A percentile compares a stretch with the other conserved stretches of the same genome.
Conservation (phyloP, 179 eudicot genomes). For the Corrigiola litoralis region DNA sequence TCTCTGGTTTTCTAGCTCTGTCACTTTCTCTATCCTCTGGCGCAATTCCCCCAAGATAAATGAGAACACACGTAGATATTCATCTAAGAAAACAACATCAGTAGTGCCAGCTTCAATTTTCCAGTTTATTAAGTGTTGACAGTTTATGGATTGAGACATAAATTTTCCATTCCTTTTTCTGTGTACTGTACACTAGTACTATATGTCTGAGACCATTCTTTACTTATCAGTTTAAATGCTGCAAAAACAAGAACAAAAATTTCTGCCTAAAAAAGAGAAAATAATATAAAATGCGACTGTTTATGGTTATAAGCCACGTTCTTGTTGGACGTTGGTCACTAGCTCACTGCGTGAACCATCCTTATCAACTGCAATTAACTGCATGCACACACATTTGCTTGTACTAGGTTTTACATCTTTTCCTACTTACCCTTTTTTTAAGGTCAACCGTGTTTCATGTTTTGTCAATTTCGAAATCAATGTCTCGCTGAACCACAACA, state of each 20-base stretch:
- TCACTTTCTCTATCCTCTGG: slow-evolving; percentile 20
- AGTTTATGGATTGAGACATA: slow-evolving; percentile 18
- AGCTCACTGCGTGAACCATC: slow-evolving; percentile 17
- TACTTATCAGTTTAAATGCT: slow-evolving; percentile 18
- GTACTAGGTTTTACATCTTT: slow-evolving; percentile 5
- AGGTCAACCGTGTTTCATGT: slow-evolving; percentile 1
- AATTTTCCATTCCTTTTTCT: slow-evolving; percentile 1
- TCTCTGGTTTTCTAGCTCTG: not conserved
- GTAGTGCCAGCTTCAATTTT: slow-evolving; percentile 9
- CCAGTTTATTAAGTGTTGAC: slow-evolving; percentile 18
- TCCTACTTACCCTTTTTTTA: not conserved
- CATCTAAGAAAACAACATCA: slow-evolving; percentile 3
- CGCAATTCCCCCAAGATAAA: not conserved
- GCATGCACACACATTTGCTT: not conserved
- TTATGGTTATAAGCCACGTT: slow-evolving; percentile 14
- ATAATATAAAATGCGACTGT: not conserved
- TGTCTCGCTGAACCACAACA: not conserved
- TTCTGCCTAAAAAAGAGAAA: not conserved
- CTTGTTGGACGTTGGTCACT: not conserved
- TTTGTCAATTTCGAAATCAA: slow-evolving; percentile 14
- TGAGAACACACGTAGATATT: slow-evolving; percentile 15
- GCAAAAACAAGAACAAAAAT: not conserved
- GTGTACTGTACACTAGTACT: not conserved
- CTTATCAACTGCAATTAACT: slow-evolving; percentile 12
- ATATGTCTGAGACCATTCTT: slow-evolving; percentile 6